phyloP scores from a whole-genome alignment of 768 basidiomycete species.

The Phaffia tasmanica region DNA sequence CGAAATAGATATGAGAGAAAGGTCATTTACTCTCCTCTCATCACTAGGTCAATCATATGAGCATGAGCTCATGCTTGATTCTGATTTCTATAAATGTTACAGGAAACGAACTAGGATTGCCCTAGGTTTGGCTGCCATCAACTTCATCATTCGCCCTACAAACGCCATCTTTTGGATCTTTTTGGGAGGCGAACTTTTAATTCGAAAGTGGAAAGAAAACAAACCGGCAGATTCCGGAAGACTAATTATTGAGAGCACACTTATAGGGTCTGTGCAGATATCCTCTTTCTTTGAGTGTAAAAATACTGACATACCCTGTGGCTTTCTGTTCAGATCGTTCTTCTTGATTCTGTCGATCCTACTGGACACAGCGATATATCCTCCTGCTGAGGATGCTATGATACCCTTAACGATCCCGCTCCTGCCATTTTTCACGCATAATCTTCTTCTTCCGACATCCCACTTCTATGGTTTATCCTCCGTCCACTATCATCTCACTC shows the following conservation, averaged over 20 bases:
- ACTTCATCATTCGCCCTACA: conserved; percentile 77
- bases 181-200: conserved; percentile 50
- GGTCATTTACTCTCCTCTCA: no score
- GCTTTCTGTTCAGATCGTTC: conserved; percentile 19
- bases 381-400: conserved; percentile 2
- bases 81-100: not conserved
- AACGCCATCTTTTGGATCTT: conserved; percentile 76
- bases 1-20: no score
- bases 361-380: conserved; percentile 49
- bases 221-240: not conserved
- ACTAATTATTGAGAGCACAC: not conserved
- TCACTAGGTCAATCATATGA: no score
- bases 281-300: not conserved
- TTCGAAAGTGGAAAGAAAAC: not conserved
- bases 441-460: conserved; percentile 65
- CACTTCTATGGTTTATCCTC: conserved; percentile 80
- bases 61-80: no score
- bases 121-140: conserved; percentile 57
- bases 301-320: not conserved
- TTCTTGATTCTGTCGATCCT: conserved; percentile 31
- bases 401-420: conserved; percentile 59
- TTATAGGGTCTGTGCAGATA: conserved; percentile 13
- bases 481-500: conserved; percentile 80
- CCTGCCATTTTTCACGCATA: conserved; percentile 69
- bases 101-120: conserved; percentile 32